These are phyloP conservation scores for Dactylellina haptotyla DNA, from an alignment of 2,329 filamentous ascomycete genomes.

Conservation along the genomic window DNA sequence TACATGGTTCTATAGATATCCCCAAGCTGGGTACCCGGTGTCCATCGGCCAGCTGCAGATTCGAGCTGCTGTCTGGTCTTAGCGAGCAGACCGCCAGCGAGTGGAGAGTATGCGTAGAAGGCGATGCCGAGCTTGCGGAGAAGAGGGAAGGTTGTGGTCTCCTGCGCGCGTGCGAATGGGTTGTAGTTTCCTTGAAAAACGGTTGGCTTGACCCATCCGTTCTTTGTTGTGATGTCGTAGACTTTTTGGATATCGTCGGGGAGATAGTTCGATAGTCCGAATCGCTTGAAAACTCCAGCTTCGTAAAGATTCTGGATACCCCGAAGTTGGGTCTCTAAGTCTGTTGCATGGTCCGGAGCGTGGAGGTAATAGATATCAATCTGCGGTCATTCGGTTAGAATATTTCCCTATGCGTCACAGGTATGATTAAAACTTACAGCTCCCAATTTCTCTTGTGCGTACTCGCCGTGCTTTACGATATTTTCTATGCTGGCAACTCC, in stretches of 20 bases:
- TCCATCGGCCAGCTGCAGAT: constrained; percentile 30
- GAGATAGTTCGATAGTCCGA: constrained; percentile 86
- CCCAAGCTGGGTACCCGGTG: constrained; percentile 20
- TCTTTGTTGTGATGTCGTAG: constrained; percentile 79
- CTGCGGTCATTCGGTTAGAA: constrained; percentile 6
- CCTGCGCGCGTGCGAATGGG: constrained; percentile 77
- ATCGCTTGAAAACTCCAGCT: constrained; percentile 81
- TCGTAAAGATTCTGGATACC: constrained; percentile 84
- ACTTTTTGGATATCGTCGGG: constrained; percentile 89
- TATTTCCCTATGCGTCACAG: not conserved
- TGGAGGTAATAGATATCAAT: constrained; percentile 83
- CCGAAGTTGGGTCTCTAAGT: constrained; percentile 81
- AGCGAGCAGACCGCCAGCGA: constrained; percentile 81
- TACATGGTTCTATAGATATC: constrained; percentile 44
- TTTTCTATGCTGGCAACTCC: constrained; percentile 17
- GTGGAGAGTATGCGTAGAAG: constrained; percentile 82
- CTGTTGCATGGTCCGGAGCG: constrained; percentile 73
- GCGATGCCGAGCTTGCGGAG: constrained; percentile 81
- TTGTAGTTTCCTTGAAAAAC: constrained; percentile 93
- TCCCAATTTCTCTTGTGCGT: constrained; percentile 30
- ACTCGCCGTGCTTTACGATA: constrained; percentile 32
- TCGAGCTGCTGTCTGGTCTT: constrained; percentile 47
- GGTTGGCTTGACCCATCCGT: constrained; percentile 82
- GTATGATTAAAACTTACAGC: constrained; percentile 25
- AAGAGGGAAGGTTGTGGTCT: constrained; percentile 78